Evolutionary conservation across 2,329 filamentous ascomycete species (phyloP).

Genomic region (Phaeosphaeria sp.): DNA sequence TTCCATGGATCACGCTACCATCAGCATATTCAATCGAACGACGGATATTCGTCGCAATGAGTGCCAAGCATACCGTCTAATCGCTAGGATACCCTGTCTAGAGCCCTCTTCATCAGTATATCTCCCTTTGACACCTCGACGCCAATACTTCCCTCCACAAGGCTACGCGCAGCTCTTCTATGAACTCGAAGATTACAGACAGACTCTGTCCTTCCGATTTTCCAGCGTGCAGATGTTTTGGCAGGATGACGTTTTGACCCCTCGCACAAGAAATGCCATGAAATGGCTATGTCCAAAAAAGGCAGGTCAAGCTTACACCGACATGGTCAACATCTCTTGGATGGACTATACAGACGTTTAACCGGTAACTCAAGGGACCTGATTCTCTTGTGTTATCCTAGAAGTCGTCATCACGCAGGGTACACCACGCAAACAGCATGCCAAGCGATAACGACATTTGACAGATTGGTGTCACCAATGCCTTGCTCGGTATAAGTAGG

Average conservation of each 20-base stretch:
- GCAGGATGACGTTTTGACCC: slow-evolving; percentile 20
- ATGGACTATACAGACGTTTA: slow-evolving; percentile 12
- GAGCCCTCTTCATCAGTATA: too few species aligned
- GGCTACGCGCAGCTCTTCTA: not conserved
- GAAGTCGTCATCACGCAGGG: slow-evolving; percentile 8
- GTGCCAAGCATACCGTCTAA: too few species aligned
- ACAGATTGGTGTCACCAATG: not conserved
- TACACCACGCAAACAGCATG: slow-evolving; percentile 4
- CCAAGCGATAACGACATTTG: not conserved
- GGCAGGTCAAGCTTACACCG: slow-evolving; percentile 27
- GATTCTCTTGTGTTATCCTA: slow-evolving; percentile 5
- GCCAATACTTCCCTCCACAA: not conserved
- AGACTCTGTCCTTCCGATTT: not conserved
- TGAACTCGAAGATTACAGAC: not conserved
- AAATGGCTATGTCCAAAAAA: slow-evolving; percentile 18
- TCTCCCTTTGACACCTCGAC: not conserved
- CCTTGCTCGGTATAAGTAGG: slow-evolving; percentile 8
- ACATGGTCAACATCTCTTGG: slow-evolving; percentile 12
- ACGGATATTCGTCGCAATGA: too few species aligned
- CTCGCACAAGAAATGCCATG: slow-evolving; percentile 31
- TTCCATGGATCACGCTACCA: not conserved
- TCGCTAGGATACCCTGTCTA: too few species aligned
- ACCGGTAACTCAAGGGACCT: not conserved
- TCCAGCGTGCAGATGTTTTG: not conserved
- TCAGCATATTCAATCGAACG: not conserved